Evolutionary conservation across 1,139 yeast genomes (phyloP).

Genomic region (Suhomyces panamericanus): DNA sequence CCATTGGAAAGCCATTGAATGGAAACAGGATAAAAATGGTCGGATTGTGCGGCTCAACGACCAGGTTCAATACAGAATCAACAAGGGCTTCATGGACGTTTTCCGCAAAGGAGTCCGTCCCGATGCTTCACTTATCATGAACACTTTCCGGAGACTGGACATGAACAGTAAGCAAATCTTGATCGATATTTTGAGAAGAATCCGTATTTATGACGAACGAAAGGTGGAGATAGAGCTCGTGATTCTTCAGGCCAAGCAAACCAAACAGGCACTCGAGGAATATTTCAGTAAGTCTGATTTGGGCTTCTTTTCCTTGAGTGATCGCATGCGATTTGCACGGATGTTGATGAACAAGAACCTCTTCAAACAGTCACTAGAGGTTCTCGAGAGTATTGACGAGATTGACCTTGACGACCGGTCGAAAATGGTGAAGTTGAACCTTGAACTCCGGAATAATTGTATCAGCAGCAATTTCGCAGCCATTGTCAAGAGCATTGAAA

Average conservation of each 20-base stretch:
- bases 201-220: slow-evolving; percentile 21
- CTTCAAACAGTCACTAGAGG: slow-evolving; percentile 24
- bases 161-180: slow-evolving; percentile 21
- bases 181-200: slow-evolving; percentile 22
- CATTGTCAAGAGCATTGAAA: slow-evolving; percentile 24
- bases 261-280: slow-evolving; percentile 9
- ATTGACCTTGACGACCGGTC: slow-evolving; percentile 30
- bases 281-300: slow-evolving; percentile 10
- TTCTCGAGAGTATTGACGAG: slow-evolving; percentile 25
- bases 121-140: slow-evolving; percentile 31
- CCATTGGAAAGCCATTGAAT: slow-evolving; percentile 24
- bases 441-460: slow-evolving; percentile 26
- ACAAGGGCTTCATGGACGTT: slow-evolving; percentile 37
- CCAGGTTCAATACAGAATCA: slow-evolving; percentile 36
- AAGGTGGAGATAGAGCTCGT: slow-evolving; percentile 23
- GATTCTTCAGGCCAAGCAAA: slow-evolving; percentile 22
- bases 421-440: slow-evolving; percentile 26
- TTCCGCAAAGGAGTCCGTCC: slow-evolving; percentile 39
- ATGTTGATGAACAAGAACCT: slow-evolving; percentile 34
- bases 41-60: slow-evolving; percentile 16
- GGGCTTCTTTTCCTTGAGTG: slow-evolving; percentile 22
- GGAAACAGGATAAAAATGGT: slow-evolving; percentile 20
- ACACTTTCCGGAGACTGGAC: slow-evolving; percentile 33
- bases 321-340: slow-evolving; percentile 33
- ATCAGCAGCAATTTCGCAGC: slow-evolving; percentile 21